phyloP scores from a whole-genome alignment of 805 yeast species.

The Starmerella floricola region DNA sequence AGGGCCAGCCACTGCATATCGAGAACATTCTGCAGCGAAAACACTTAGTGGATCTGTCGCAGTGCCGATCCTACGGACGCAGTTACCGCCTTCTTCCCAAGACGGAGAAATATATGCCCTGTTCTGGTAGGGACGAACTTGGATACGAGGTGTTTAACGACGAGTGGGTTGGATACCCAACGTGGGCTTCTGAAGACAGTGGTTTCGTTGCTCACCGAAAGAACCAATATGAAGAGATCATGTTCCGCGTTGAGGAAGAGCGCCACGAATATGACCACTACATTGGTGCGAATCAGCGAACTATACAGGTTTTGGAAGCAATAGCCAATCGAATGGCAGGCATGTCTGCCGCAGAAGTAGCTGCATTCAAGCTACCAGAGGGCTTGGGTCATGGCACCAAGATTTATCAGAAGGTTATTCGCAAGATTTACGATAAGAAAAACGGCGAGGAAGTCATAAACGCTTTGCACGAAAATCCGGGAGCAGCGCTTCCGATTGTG shows the following conservation, averaged over 20 bases:
- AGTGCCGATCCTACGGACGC: slow-evolving; percentile 92
- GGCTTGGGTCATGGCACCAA: slow-evolving; percentile 93
- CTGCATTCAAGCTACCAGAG: slow-evolving; percentile 72
- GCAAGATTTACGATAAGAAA: slow-evolving; percentile 86
- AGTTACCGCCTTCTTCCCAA: slow-evolving; percentile 87
- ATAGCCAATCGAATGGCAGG: slow-evolving; percentile 86
- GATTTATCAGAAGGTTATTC: slow-evolving; percentile 82
- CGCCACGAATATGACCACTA: slow-evolving; percentile 93
- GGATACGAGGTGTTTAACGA: slow-evolving; percentile 98
- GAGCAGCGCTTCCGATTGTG: slow-evolving; percentile 87
- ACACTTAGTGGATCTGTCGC: slow-evolving; percentile 76
- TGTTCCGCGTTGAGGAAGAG: slow-evolving; percentile 92
- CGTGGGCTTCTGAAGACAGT: slow-evolving; percentile 99
- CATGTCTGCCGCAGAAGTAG: slow-evolving; percentile 85
- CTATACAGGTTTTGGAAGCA: slow-evolving; percentile 90
- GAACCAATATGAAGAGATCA: slow-evolving; percentile 92
- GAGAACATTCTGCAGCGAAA: slow-evolving; percentile 81
- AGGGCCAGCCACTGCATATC: slow-evolving; percentile 71
- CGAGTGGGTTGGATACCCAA: slow-evolving; percentile 99
- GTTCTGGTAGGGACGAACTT: slow-evolving; percentile 97
- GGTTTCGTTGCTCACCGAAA: slow-evolving; percentile 98
- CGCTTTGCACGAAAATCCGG: slow-evolving; percentile 90
- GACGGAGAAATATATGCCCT: slow-evolving; percentile 90
- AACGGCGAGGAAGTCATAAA: slow-evolving; percentile 94
- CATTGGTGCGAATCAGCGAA: slow-evolving; percentile 87